These are phyloP conservation scores for Magnaporthiopsis rhizophila DNA, from an alignment of 2,329 filamentous ascomycete species.

Conservation along the genomic window DNA sequence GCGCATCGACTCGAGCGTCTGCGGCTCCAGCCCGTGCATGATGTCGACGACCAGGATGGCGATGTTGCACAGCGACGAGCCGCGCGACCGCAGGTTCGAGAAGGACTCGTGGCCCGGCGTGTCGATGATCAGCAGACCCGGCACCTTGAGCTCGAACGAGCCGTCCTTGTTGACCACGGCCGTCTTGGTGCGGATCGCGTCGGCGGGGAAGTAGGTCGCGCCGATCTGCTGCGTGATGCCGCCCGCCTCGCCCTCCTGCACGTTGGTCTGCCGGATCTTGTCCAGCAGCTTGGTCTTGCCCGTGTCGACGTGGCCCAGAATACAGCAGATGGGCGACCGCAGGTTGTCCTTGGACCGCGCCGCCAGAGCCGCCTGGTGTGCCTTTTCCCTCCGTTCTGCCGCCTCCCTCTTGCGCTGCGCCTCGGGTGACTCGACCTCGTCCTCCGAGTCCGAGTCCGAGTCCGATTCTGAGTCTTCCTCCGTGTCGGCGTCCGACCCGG, in stretches of 20 bases:
- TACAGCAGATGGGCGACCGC: conserved; percentile 97
- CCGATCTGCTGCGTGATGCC: conserved; percentile 99
- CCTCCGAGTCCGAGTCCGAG: conserved; percentile 60
- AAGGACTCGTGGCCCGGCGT: conserved; percentile 99
- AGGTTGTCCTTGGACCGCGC: conserved; percentile 90
- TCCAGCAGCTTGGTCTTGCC: conserved; percentile 99
- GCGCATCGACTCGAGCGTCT: conserved; percentile 96
- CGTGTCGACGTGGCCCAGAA: conserved; percentile 98
- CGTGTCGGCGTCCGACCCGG: conserved; percentile 20
- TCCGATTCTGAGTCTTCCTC: conserved; percentile 27
- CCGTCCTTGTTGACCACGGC: conserved; percentile 86
- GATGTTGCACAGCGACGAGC: conserved; percentile 98
- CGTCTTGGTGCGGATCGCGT: conserved; percentile 88
- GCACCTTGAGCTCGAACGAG: conserved; percentile 93
- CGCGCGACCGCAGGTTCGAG: conserved; percentile 92
- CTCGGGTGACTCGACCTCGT: conserved; percentile 64
- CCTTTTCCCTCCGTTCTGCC: conserved; percentile 78
- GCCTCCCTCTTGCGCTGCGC: conserved; percentile 80
- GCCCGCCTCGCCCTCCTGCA: conserved; percentile 97
- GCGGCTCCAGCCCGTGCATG: conserved; percentile 97
- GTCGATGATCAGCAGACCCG: conserved; percentile 92
- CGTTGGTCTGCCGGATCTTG: conserved; percentile 97
- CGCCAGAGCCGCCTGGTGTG: conserved; percentile 84
- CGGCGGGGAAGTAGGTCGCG: conserved; percentile 97
- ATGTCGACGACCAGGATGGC: conserved; percentile 98